Evolutionary conservation across 2,329 filamentous ascomycete genomes (phyloP), one percentile per base, ranked within the genome.

Genomic region (Nemania sp.): DNA sequence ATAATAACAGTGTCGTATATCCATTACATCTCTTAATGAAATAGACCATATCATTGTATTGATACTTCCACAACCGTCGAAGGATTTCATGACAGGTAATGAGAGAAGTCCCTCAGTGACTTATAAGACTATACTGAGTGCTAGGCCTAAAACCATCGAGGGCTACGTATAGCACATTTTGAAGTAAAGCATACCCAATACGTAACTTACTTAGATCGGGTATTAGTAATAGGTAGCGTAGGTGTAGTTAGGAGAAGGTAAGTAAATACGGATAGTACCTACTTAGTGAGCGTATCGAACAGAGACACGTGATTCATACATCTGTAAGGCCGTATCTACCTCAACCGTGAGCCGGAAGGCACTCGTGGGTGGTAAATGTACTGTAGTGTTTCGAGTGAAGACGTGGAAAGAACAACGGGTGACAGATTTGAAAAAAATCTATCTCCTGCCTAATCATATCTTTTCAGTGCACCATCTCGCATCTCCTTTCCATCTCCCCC

Each of bases 321-420:
- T 32, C 4, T 8, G 5, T 8, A 32, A 32, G 29, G 15, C 41
- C 18, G 41, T 45, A n/a, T n/a, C n/a, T n/a, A n/a, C n/a, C n/a
- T 15, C 13, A 11, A 20, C 7, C 27, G 15, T 20, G 24, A 32
- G 51, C 29, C 20, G 53, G 62, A 55, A 66, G 62, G 62, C 18
- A 32, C 61, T 55, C 29, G 41, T 60, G 43, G 49, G 10, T 60
- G 51, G 43, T 45, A 2, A 15, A 26, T 27, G 41, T 22, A 7
- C 20, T 4, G 7, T 13, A 15, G n/a, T 61, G 38, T 32, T 24
- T 54, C 53, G 35, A 53, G 20, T 2, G 32, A 20, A 11, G 22
- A 3, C 2, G 20, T 49, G 56, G 67, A 67, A 69, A 52, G 60
- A 58, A 26, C 64, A n/a, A 57, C 32, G 18, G 54, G 18, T 1